Conservation (phyloP, 495 filamentous ascomycete genomes). For the Aspergillus coremiiformis region DNA sequence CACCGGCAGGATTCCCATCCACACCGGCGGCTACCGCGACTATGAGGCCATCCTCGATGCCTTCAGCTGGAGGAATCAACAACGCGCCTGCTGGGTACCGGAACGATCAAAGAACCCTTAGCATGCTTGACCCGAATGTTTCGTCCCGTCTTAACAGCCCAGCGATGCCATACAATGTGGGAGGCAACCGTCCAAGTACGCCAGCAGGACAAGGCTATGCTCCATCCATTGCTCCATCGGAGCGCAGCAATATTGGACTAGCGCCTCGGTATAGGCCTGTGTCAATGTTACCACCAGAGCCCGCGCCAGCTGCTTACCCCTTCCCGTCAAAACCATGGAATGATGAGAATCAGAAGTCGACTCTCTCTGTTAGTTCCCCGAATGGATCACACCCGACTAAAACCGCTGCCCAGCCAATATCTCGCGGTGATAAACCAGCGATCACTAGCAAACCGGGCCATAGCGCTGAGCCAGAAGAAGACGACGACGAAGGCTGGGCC, state of each 20-base stretch:
- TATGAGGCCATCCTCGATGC: conserved; percentile 40
- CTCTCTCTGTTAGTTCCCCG: conserved; percentile 14
- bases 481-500: conserved; percentile 80
- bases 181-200: conserved; percentile 24
- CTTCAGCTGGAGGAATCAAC: conserved; percentile 20
- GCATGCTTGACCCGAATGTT: conserved; percentile 71
- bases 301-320: conserved; percentile 40
- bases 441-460: conserved; percentile 24
- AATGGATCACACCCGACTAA: conserved; percentile 13
- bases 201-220: conserved; percentile 47
- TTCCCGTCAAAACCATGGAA: conserved; percentile 43
- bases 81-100: conserved; percentile 15
- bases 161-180: conserved; percentile 25
- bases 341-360: conserved; percentile 35
- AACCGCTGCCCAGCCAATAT: conserved; percentile 30
- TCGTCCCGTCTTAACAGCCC: conserved; percentile 43
- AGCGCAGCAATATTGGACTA: conserved; percentile 86
- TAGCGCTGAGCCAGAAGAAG: conserved; percentile 41
- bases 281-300: conserved; percentile 41
- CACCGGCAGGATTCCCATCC: conserved; percentile 7
- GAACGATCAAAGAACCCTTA: conserved; percentile 56
- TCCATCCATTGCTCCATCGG: conserved; percentile 80
- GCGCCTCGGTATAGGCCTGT: conserved; percentile 92
- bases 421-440: conserved; percentile 22
- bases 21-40: conserved; percentile 14